Base-by-base conservation (phyloP, 2,329 filamentous ascomycete genomes). In the Fonsecaea multimorphosa region DNA sequence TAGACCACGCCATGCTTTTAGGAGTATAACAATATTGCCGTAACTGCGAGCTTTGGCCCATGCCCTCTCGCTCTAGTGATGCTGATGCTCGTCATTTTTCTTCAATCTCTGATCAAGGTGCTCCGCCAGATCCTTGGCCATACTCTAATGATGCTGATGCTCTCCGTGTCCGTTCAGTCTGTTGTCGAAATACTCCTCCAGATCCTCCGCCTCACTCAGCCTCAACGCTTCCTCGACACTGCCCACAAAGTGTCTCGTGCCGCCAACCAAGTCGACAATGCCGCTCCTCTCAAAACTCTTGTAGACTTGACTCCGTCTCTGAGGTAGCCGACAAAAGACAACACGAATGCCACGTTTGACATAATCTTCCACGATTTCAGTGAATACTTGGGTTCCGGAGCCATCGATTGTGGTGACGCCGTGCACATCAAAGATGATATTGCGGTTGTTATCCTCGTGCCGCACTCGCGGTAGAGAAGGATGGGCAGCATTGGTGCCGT, bases 331-430 rank as follows among this genome's bases (percentile, higher is more conserved):
- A 72, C 86, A 88, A 76, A 83, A 83, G 66, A 82, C 82, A 0
- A 83, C 80, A 6, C 79, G 73, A 1, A 94, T 92, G 0, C 90
- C 91, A 3, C 89, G 83, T 36, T 90, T 85, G n/a, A 89, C 83
- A 76, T 98, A 98, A 32, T 83, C 85, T 55, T 87, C 82, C 16
- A 99, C 92, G 71, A 98, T 98, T 78, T 98, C 95, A 54, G 87
- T 86, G 2, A 99, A 82, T 0, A 98, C 94, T 78, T 98, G 95
- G 0, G 92, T 91, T 1, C 94, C 95, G 0, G 93, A 96, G 5
- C 93, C 95, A 75, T 99, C 95, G 73, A 99, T 88, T 31, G 90
- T 91, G 0, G 93, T 97, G 2, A 99, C 95, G n/a, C 95, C 95
- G 72, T 98, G 94, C 7, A 98, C 93, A 76, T 99, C 95, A 74